Base-by-base conservation (phyloP, 2,329 filamentous ascomycete species). In the Myrmaecium sp. region DNA sequence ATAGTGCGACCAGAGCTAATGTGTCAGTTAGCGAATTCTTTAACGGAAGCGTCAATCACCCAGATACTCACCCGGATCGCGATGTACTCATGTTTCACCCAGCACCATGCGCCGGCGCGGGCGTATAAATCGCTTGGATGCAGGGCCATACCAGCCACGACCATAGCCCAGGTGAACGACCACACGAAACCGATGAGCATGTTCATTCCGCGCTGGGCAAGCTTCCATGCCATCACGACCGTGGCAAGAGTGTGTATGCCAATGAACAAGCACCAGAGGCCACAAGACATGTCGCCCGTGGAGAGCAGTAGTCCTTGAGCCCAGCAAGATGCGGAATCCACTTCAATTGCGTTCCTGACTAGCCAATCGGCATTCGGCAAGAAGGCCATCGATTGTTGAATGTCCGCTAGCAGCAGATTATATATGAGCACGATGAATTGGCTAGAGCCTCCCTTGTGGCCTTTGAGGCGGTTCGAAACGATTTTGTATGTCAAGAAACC, bases 341-440 rank as follows among this genome's bases (percentile, higher is more conserved):
- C 66, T 2, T 60, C 39, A 10, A 79, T 61, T 0, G 52, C 56
- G 42, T 74, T 56, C 9, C 53, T 43, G 1, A 49, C 44, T 4
- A 76, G 52, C 64, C 73, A 74, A 18, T 62, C 52, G 4, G 62
- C 60, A 33, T 72, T 76, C 25, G 78, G 54, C 22, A 74, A 39
- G 41, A 78, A 80, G 4, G 70, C 67, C 1, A 67, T 44, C 5
- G 68, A 60, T 39, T 79, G 74, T 39, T 74, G 67, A 29, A 76
- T 60, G 37, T 80, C 74, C 31, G 74, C 73, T 13, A 75, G 49
- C 4, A 80, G 54, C 0, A 80, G 60, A 42, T 79, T 79, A 43
- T 75, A 66, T 31, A 79, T 73, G 4, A 80, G 57, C 0, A 79
- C 55, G 15, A 78, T 59, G 39, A 78, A 75, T 45, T 79, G 74